Conservation (phyloP, 371 early-diverging fungal species). For the Batrachochytrium dendrobatidis region DNA sequence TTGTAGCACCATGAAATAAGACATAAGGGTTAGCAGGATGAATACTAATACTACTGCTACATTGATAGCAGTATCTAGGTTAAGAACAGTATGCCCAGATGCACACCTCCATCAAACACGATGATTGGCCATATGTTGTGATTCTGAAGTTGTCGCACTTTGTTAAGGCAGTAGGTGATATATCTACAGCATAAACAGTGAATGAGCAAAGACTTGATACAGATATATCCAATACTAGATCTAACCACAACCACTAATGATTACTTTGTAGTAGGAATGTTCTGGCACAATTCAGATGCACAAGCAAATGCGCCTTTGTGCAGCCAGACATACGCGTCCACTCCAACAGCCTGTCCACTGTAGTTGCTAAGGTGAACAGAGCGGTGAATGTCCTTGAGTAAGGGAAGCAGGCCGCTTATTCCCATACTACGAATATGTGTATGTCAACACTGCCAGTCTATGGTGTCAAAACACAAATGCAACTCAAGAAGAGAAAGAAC, state of each 20-base stretch:
- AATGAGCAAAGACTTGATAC: background rate
- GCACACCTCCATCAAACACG: conserved; percentile 92
- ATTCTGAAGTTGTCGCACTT: conserved; percentile 59
- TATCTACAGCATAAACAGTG: conserved; percentile 43
- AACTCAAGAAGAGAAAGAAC: too few relatives aligned
- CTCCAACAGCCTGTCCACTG: conserved; percentile 65
- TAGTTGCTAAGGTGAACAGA: conserved; percentile 44
- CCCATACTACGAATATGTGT: conserved; percentile 63
- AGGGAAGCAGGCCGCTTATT: conserved; percentile 72
- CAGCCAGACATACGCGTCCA: conserved; percentile 94
- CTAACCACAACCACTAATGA: conserved; percentile 2
- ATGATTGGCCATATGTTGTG: conserved; percentile 74
- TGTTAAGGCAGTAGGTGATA: conserved; percentile 64
- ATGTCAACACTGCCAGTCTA: too few relatives aligned
- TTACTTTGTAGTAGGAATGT: conserved; percentile 57
- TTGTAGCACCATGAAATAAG: background rate
- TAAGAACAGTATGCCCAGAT: background rate
- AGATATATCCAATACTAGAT: background rate
- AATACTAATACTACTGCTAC: background rate
- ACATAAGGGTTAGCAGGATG: background rate
- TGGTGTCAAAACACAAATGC: too few relatives aligned
- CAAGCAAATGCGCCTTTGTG: conserved; percentile 79
- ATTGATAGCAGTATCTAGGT: too few relatives aligned
- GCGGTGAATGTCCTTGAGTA: conserved; percentile 61
- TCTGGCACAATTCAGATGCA: conserved; percentile 63